Evolutionary conservation across 768 basidiomycete species (phyloP).

Genomic region (Phaffia australis): DNA sequence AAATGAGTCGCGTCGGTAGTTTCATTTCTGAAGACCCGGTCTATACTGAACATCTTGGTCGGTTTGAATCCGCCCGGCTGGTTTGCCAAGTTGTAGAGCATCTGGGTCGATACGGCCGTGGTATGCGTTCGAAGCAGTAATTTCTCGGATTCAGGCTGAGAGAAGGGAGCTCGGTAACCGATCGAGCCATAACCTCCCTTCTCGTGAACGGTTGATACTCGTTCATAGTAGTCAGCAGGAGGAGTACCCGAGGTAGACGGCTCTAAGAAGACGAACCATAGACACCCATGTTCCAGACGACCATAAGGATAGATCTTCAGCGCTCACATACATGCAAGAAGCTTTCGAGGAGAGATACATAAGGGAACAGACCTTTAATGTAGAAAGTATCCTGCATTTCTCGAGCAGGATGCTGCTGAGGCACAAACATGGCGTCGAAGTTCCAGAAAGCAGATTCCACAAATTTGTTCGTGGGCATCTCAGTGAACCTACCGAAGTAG

Average conservation of each 20-base stretch:
- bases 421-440: slow-evolving; percentile 95
- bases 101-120: slow-evolving; percentile 82
- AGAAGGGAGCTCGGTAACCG: slow-evolving; percentile 97
- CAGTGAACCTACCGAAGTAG: slow-evolving; percentile 60
- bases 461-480: slow-evolving; percentile 93
- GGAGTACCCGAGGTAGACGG: slow-evolving; percentile 66
- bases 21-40: slow-evolving; percentile 97
- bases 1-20: slow-evolving; percentile 96
- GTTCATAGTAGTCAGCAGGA: slow-evolving; percentile 69
- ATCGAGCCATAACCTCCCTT: slow-evolving; percentile 79
- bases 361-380: slow-evolving; percentile 56
- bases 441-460: slow-evolving; percentile 99
- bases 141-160: slow-evolving; percentile 77
- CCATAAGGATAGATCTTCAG: background rate
- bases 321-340: slow-evolving; percentile 5
- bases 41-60: slow-evolving; percentile 84
- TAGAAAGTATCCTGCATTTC: slow-evolving; percentile 99
- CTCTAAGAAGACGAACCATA: slow-evolving; percentile 43
- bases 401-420: slow-evolving; percentile 96
- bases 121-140: slow-evolving; percentile 93
- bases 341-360: background rate
- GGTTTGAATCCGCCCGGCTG: slow-evolving; percentile 43
- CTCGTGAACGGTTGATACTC: slow-evolving; percentile 67
- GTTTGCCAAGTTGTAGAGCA: slow-evolving; percentile 89
- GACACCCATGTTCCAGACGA: background rate